These are phyloP conservation scores for Lactarius trivialis DNA, from an alignment of 768 basidiomycete genomes.

Conservation along the genomic window DNA sequence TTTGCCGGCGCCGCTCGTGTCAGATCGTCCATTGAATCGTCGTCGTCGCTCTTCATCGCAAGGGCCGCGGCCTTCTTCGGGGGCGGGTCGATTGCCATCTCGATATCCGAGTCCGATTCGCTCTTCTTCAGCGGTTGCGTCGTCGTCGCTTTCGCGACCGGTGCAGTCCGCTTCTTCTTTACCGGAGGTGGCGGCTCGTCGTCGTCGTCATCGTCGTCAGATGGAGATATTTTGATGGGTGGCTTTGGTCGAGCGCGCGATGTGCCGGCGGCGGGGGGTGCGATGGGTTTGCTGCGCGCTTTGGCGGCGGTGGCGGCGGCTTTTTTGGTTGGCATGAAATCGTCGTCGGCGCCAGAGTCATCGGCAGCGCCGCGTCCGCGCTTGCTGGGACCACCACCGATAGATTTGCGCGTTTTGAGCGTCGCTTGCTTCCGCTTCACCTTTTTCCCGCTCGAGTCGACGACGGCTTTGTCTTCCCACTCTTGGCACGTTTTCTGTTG, in stretches of 20 bases:
- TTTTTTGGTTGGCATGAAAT: constrained; percentile 46
- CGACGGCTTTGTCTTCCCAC: constrained; percentile 39
- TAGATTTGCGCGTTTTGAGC: constrained; percentile 48
- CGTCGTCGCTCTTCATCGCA: constrained; percentile 27
- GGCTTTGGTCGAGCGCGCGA: constrained; percentile 33
- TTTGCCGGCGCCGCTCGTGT: constrained; percentile 29
- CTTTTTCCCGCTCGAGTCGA: constrained; percentile 46
- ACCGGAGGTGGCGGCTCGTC: constrained; percentile 11
- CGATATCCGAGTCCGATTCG: constrained; percentile 29
- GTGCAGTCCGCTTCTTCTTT: constrained; percentile 26
- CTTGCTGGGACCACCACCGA: constrained; percentile 31
- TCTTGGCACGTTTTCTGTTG: constrained; percentile 36
- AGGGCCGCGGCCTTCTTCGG: constrained; percentile 8
- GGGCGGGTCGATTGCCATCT: constrained; percentile 27
- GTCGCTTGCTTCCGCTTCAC: constrained; percentile 53
- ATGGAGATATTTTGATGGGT: constrained; percentile 16
- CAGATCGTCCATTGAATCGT: constrained; percentile 37
- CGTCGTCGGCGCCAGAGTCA: constrained; percentile 43
- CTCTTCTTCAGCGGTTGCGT: constrained; percentile 23
- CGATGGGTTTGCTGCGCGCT: constrained; percentile 28
- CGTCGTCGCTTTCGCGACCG: constrained; percentile 24
- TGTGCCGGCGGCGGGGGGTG: constrained; percentile 27
- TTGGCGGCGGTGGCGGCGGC: constrained; percentile 35
- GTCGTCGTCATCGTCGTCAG: constrained; percentile 22
- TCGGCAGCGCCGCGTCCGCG: constrained; percentile 32